Percentiles rank a stretch among this genome's conserved stretches.
Conservation (phyloP, 768 basidiomycete genomes). For the Pleurotus salmoneostramineus region DNA sequence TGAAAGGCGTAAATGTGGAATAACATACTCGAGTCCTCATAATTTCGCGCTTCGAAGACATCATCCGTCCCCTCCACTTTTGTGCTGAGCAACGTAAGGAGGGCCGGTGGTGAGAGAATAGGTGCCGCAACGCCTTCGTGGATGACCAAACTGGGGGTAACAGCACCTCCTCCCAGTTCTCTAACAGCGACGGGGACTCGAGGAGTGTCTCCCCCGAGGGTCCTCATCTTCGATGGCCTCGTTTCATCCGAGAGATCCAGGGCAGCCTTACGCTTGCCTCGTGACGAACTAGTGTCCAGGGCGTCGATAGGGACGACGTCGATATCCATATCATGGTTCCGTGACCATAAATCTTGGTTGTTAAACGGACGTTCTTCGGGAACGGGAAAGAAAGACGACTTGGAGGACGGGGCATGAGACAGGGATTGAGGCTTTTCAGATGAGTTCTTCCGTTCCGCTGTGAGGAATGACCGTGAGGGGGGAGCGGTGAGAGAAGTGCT, state of each 20-base stretch:
- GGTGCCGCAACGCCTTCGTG: constrained; percentile 16
- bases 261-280: constrained; percentile 50
- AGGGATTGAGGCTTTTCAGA: constrained; percentile 12
- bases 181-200: constrained; percentile 47
- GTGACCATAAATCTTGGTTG: constrained; percentile 31
- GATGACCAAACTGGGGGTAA: background rate
- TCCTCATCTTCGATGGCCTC: constrained; percentile 35
- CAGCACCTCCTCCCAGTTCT: constrained; percentile 39
- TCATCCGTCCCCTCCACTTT: constrained; percentile 66
- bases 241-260: constrained; percentile 36
- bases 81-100: constrained; percentile 57
- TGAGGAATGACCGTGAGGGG: constrained; percentile 8
- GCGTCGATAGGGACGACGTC: constrained; percentile 49
- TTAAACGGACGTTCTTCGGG: constrained; percentile 48
- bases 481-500: constrained; percentile 6
- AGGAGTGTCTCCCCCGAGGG: constrained; percentile 66
- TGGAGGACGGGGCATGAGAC: constrained; percentile 17
- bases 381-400: constrained; percentile 38
- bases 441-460: background rate
- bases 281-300: constrained; percentile 32
- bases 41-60: constrained; percentile 75
- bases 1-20: constrained; percentile 1
- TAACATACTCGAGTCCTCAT: constrained; percentile 55
- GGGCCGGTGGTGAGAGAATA: constrained; percentile 50
- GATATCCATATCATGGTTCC: constrained; percentile 43